These are phyloP conservation scores for Adansonia rubrostipa DNA, from an alignment of 441 rosid genomes.

Conservation along the genomic window DNA sequence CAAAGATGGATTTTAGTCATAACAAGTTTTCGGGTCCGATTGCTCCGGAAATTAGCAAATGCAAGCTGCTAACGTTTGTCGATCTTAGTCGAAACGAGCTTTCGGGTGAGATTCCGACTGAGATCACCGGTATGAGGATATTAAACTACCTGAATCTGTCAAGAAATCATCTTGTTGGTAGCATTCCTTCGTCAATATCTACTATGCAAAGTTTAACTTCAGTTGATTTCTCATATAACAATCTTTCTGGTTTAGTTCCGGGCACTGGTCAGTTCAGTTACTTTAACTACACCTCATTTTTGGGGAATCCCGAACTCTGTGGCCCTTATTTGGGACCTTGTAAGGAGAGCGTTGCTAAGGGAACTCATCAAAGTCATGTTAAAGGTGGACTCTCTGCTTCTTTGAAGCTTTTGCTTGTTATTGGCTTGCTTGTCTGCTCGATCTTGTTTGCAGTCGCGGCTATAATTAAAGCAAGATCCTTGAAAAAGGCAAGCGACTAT, in stretches of 20 bases:
- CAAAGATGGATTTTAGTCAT: constrained; percentile 85
- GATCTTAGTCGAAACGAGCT: constrained; percentile 88
- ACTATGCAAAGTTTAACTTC: constrained; percentile 44
- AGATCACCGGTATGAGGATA: constrained; percentile 83
- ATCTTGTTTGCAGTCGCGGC: constrained; percentile 89
- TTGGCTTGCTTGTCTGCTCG: constrained; percentile 86
- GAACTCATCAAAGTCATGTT: constrained; percentile 54
- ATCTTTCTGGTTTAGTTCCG: constrained; percentile 92
- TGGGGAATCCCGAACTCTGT: constrained; percentile 85
- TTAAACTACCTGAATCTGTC: constrained; percentile 59
- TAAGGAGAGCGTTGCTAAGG: constrained; percentile 60
- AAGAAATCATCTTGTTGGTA: too few relatives aligned
- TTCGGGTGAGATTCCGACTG: constrained; percentile 80
- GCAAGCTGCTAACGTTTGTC: constrained; percentile 80
- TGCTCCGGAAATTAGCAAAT: constrained; percentile 77
- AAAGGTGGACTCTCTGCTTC: constrained; percentile 83
- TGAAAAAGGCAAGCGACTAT: constrained; percentile 82
- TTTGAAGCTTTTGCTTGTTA: constrained; percentile 80
- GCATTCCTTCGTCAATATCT: too few relatives aligned
- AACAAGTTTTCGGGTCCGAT: constrained; percentile 74
- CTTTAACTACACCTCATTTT: constrained; percentile 91
- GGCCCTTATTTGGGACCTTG: constrained; percentile 93
- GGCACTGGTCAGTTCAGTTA: constrained; percentile 90
- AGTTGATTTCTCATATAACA: constrained; percentile 91
- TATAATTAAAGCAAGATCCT: constrained; percentile 78